Evolutionary conservation across 768 basidiomycete species (phyloP), one percentile per base, ranked within the genome.

Genomic region (Dendrothele bispora): DNA sequence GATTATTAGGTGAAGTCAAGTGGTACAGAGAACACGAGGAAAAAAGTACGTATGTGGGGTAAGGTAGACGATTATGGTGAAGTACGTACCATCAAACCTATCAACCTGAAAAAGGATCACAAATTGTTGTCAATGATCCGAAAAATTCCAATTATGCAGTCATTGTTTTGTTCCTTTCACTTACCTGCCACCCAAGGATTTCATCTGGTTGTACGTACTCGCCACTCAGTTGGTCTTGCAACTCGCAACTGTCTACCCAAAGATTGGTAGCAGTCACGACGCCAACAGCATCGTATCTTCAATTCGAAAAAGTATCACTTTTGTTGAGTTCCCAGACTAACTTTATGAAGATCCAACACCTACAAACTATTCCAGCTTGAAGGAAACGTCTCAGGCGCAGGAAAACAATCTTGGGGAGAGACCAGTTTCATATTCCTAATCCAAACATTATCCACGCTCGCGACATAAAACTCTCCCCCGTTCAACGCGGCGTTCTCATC

Each of bases 361-460:
- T 41, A 55, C 54, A 39, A 14, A 8, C 53, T 50, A 40, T 56
- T 56, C 55, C 55, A 56, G 7, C 53, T 45, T 1, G 49, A 42
- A 20, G 55, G 55, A 37, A 50, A 54, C 4, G 55, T 56, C 26
- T 54, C 55, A 18, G 50, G 55, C 2, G 55, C 42, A 39, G 53
- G 53, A 29, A 54, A 54, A 38, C 52, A 54, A 46, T 56, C 55
- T 32, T 48, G 20, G 3, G 55, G 55, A 12, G 53, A 46, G 18
- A 53, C 53, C 20, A 57, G 43, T 18, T 54, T 54, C 40, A 57
- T 20, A 49, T 54, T 57, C 18, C 55, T 35, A 18, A 54, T 53
- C 52, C 47, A 46, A 3, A 54, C 42, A 46, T 56, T 51, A 34
- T 56, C 46, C 28, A 54, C 55, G 20, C 44, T 35, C 27, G 44